A percentile compares a stretch with the other conserved stretches of the same genome.
Conservation (phyloP, 139 green algal genomes). For the Raphidocelis subcapitata region DNA sequence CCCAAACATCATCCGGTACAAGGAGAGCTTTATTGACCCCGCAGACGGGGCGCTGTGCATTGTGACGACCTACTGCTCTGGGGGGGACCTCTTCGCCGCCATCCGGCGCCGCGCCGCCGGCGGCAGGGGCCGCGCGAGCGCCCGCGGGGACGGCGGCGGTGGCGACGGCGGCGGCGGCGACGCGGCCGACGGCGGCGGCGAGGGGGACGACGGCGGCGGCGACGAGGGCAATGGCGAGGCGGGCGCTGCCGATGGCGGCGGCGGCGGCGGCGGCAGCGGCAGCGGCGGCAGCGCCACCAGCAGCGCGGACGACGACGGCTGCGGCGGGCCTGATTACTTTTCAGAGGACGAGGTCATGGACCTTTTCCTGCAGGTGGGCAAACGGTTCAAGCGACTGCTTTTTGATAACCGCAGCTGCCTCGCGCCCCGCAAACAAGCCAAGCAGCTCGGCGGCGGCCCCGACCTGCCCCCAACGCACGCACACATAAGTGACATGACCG, state of each 20-base stretch:
- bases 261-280: slow-evolving; percentile 6
- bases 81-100: slow-evolving; percentile 46
- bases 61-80: slow-evolving; percentile 52
- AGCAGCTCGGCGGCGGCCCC: not conserved
- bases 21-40: slow-evolving; percentile 55
- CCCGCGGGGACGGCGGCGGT: not conserved
- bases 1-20: slow-evolving; percentile 55
- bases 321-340: too few species aligned
- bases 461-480: not conserved
- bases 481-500: too few species aligned
- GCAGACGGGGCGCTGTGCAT: slow-evolving; percentile 52
- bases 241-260: too few species aligned
- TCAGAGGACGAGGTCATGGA: slow-evolving; percentile 66
- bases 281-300: too few species aligned
- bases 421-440: not conserved
- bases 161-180: not conserved
- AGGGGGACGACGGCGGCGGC: not conserved
- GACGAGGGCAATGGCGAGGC: not conserved
- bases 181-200: not conserved
- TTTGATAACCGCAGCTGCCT: not conserved
- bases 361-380: slow-evolving; percentile 62
- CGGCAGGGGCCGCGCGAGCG: too few species aligned
- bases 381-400: not conserved
- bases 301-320: too few species aligned
- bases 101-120: slow-evolving; percentile 28